These are phyloP conservation scores for Dothistroma septosporum DNA, from an alignment of 2,329 filamentous ascomycete species.

Conservation along the genomic window DNA sequence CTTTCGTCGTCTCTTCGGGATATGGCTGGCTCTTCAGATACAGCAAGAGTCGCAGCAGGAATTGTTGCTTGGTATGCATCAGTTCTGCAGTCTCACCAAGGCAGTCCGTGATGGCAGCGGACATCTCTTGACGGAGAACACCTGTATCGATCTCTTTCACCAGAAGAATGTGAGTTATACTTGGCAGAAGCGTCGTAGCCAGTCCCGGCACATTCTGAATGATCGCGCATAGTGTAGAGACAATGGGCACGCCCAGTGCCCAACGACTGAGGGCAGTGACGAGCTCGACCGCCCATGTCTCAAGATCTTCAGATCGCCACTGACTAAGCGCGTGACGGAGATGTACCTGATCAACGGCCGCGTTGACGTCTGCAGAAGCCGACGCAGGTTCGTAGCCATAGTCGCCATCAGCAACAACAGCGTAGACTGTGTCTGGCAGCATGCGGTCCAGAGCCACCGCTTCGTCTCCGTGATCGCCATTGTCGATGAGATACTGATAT, in stretches of 20 bases:
- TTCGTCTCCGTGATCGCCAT: conserved; percentile 20
- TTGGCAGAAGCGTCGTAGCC: conserved; percentile 68
- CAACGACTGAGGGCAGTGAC: conserved; percentile 44
- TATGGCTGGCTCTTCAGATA: conserved; percentile 81
- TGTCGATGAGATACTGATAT: conserved; percentile 16
- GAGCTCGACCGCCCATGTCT: conserved; percentile 27
- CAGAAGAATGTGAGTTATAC: conserved; percentile 74
- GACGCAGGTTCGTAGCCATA: conserved; percentile 28
- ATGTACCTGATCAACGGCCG: not conserved
- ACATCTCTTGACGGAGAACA: conserved; percentile 59
- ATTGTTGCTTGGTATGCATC: conserved; percentile 61
- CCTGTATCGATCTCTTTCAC: conserved; percentile 63
- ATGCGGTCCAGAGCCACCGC: conserved; percentile 29
- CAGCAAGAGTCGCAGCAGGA: conserved; percentile 73
- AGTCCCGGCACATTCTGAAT: conserved; percentile 64
- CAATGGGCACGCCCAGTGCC: conserved; percentile 60
- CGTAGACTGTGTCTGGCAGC: conserved; percentile 24
- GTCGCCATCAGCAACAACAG: conserved; percentile 24
- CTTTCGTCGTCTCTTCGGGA: conserved; percentile 71
- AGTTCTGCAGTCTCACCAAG: conserved; percentile 49
- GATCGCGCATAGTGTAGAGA: conserved; percentile 64
- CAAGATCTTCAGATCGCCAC: conserved; percentile 10
- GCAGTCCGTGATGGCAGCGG: conserved; percentile 61
- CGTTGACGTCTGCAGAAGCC: not conserved
- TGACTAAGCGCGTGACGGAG: conserved; percentile 21